A percentile compares a stretch with the other conserved stretches of the same genome.
Conservation (phyloP, 2,329 filamentous ascomycete genomes). For the Aureobasidium namibiae region DNA sequence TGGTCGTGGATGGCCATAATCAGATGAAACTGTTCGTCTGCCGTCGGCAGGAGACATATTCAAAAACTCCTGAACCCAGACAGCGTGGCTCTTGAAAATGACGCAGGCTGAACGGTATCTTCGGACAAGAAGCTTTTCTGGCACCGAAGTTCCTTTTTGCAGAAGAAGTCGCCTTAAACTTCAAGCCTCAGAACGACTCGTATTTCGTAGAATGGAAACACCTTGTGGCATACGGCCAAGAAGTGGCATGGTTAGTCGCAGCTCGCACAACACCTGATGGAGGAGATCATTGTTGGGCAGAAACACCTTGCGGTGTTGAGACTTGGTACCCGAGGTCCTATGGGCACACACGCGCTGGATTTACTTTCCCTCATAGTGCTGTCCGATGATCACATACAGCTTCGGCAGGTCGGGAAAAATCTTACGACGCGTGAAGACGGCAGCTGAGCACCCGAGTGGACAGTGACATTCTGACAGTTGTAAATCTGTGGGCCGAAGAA, state of each 20-base stretch:
- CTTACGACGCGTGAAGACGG: background rate
- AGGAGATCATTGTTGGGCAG: background rate
- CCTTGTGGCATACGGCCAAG: background rate
- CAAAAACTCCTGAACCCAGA: background rate
- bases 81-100: background rate
- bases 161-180: background rate
- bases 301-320: background rate
- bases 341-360: background rate
- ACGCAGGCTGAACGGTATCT: background rate
- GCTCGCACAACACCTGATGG: background rate
- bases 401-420: background rate
- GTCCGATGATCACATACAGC: background rate
- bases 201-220: background rate
- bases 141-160: background rate
- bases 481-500: background rate
- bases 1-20: slow-evolving; percentile 22
- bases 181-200: background rate
- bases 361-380: background rate
- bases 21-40: slow-evolving; percentile 16
- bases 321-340: background rate
- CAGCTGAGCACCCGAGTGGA: background rate
- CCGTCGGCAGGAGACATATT: background rate
- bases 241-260: background rate
- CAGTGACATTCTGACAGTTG: background rate
- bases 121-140: background rate